Evolutionary conservation across 2,329 filamentous ascomycete genomes (phyloP), one percentile per base, ranked within the genome.

Genomic region (Neofusicoccum parvum): DNA sequence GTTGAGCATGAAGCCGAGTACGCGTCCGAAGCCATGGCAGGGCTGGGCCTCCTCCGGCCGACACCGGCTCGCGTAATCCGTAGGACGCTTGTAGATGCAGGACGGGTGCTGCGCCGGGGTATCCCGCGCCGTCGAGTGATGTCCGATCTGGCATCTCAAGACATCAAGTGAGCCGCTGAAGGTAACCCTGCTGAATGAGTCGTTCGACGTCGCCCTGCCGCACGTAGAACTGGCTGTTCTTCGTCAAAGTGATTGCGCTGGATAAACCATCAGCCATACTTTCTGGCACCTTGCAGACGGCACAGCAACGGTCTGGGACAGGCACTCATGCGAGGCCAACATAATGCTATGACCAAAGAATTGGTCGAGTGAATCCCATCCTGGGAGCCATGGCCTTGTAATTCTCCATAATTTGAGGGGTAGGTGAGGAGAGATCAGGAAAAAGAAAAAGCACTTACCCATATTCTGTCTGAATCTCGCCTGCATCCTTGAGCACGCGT

Each of bases 401-500:
- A 15, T 49, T 34, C 37, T 41, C n/a, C 37, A 63, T 62, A 66
- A 62, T 27, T 14, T 23, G 63, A 66, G 49, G 36, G 49, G 53
- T 62, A 70, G 69, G 60, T 4, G 56, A 20, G 34, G 46, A 62
- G 58, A 62, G 10, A 3, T 12, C 27, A 23, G 68, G 32, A 23
- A 60, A 37, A 46, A n/a, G 10, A 12, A 64, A 64, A 41, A 34
- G 49, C 54, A 82, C 89, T 78, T 84, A 96, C 91, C 95, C 95
- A 75, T 99, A 99, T 83, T 99, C 96, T 0, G 95, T 99, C 81
- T 99, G 94, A 69, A 99, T 97, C 82, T 99, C 95, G 4, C 96
- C 95, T 1, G 94, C 95, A 81, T 99, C 95, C 77, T 95, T 97
- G 69, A 99, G 80, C 56, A 99, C 95, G 53, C 95, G 85, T 41